These are phyloP conservation scores for Exophiala mesophila DNA, from an alignment of 2,329 filamentous ascomycete species.

Conservation along the genomic window DNA sequence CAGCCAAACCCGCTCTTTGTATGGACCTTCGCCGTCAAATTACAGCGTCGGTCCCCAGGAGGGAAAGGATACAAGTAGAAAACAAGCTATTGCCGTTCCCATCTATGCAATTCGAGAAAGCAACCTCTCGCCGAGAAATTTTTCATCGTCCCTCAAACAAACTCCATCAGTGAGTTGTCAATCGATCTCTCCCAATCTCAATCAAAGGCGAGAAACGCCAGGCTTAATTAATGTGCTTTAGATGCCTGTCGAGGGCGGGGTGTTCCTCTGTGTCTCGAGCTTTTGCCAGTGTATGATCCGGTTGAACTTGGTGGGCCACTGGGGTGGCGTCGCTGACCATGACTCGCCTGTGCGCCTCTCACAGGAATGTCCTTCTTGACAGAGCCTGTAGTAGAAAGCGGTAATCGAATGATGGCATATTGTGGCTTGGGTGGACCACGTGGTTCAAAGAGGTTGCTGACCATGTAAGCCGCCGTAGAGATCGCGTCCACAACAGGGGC, in stretches of 20 bases:
- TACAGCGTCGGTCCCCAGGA: too few species aligned
- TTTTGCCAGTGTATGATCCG: constrained; percentile 12
- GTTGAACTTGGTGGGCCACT: constrained; percentile 13
- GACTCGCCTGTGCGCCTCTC: constrained; percentile 8
- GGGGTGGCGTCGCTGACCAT: constrained; percentile 12
- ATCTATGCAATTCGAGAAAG: too few species aligned
- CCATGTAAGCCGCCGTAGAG: constrained; percentile 17
- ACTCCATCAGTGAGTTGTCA: too few species aligned
- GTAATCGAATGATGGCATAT: constrained; percentile 22
- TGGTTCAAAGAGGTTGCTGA: constrained; percentile 17
- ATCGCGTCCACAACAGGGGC: constrained; percentile 10
- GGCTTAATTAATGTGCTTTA: constrained; percentile 18
- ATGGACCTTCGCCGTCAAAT: too few species aligned
- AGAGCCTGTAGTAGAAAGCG: constrained; percentile 13
- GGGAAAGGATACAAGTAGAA: too few species aligned
- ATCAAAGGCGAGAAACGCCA: too few species aligned
- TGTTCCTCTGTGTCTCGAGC: constrained; percentile 8
- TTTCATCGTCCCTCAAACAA: too few species aligned
- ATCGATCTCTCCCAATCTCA: too few species aligned
- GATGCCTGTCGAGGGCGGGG: constrained; percentile 14
- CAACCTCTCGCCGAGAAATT: too few species aligned
- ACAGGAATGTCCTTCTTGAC: constrained; percentile 24
- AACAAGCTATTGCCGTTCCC: too few species aligned
- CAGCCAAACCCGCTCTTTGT: too few species aligned
- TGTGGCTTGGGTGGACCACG: constrained; percentile 17